Conservation (phyloP, 768 basidiomycete species). For the Boletales sp. region DNA sequence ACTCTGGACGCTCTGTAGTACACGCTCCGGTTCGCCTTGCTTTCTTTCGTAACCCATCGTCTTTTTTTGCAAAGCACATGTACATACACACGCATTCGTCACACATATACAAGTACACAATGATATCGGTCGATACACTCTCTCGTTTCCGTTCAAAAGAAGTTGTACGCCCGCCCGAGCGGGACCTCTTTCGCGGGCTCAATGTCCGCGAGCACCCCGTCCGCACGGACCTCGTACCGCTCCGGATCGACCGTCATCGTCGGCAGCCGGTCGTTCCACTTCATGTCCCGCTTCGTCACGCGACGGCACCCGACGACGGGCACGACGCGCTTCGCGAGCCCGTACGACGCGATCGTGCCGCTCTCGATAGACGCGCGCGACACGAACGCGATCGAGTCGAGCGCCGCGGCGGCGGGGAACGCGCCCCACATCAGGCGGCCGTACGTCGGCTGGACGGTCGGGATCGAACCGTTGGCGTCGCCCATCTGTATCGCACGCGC, state of each 20-base stretch:
- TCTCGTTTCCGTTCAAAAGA: slow-evolving; percentile 51
- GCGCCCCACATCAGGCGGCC: slow-evolving; percentile 94
- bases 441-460: slow-evolving; percentile 87
- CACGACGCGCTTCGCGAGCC: slow-evolving; percentile 65
- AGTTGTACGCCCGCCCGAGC: slow-evolving; percentile 69
- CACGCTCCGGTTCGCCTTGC: not conserved
- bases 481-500: slow-evolving; percentile 82
- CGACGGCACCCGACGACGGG: slow-evolving; percentile 74
- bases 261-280: slow-evolving; percentile 83
- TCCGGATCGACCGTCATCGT: slow-evolving; percentile 90
- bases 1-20: slow-evolving; percentile 5
- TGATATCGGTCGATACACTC: too few species aligned
- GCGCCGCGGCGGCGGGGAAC: slow-evolving; percentile 65
- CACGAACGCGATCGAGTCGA: slow-evolving; percentile 85
- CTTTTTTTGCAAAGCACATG: not conserved
- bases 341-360: slow-evolving; percentile 62
- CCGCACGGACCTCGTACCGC: slow-evolving; percentile 79
- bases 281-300: slow-evolving; percentile 87
- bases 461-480: slow-evolving; percentile 95
- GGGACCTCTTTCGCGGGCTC: slow-evolving; percentile 69
- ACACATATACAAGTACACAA: too few species aligned
- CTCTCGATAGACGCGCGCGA: slow-evolving; percentile 64
- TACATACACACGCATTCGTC: too few species aligned
- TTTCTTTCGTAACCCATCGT: not conserved
- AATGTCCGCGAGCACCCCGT: slow-evolving; percentile 74